A percentile compares a stretch with the other conserved stretches of the same genome.
phyloP scores from a whole-genome alignment of 2,329 filamentous ascomycete species.

The Aureobasidium sp. region DNA sequence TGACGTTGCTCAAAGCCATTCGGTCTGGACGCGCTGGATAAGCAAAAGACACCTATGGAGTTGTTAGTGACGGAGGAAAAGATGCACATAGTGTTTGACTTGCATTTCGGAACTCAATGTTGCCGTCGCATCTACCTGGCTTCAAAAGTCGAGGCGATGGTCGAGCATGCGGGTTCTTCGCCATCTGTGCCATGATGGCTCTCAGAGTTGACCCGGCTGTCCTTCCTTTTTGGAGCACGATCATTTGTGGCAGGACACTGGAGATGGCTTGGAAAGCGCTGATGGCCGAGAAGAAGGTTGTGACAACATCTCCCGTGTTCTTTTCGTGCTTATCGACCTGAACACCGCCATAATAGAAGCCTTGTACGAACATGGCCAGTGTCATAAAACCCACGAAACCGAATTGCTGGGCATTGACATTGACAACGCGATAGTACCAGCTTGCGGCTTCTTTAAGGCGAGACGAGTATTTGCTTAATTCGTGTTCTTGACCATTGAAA shows the following conservation, averaged over 20 bases:
- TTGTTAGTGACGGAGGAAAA: not conserved
- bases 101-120: conserved; percentile 62
- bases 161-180: conserved; percentile 15
- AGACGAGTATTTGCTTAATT: conserved; percentile 55
- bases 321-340: conserved; percentile 54
- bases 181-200: conserved; percentile 30
- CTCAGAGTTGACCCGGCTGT: conserved; percentile 59
- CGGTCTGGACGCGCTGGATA: conserved; percentile 61
- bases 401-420: conserved; percentile 61
- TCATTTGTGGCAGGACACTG: conserved; percentile 63
- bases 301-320: conserved; percentile 60
- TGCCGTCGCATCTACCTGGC: conserved; percentile 46
- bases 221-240: conserved; percentile 71
- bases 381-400: conserved; percentile 66
- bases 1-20: conserved; percentile 51
- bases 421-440: conserved; percentile 60
- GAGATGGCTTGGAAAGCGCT: conserved; percentile 69
- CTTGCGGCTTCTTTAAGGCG: conserved; percentile 50
- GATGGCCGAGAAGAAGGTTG: conserved; percentile 76
- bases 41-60: conserved; percentile 61
- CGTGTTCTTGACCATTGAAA: conserved; percentile 66
- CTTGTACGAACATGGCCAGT: conserved; percentile 71
- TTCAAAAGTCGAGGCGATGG: conserved; percentile 16
- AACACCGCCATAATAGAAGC: conserved; percentile 78
- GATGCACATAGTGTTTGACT: conserved; percentile 19